Base-by-base conservation (phyloP, 1,284 basidiomycete species). In the Coniferiporia sulphurascens region DNA sequence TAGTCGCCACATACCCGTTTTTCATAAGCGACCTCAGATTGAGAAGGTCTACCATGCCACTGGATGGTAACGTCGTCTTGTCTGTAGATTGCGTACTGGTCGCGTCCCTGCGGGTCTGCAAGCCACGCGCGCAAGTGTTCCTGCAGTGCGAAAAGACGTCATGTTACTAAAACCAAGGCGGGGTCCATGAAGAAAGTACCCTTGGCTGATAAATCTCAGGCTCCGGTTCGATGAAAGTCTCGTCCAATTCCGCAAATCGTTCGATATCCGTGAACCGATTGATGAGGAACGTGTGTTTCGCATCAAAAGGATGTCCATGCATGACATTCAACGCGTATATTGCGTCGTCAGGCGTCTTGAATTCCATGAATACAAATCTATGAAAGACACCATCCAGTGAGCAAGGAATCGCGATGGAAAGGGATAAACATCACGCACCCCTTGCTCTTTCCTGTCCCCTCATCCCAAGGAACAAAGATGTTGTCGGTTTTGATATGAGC, bases 51-150 rank as follows among this genome's bases (percentile, higher is more conserved):
- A 62, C 92, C 92, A 70, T 98, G 94, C 96, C 95, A 99, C 66
- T 86, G 82, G 64, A 99, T 86, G 67, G 89, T 84, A 61, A 98
- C 93, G 64, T 96, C 91, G 69, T 96, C 91, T 60, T 90, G 92
- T 55, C 91, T 87, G 75, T 97, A 97, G 54, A 93, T 95, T 62
- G 93, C 87, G 76, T 95, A 95, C 74, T 99, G 97, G 73, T 99
- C 97, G 63, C 97, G 90, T 27, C 95, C 94, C 71, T 89, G 85
- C 41, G 85, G 78, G 74, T 99, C 97, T 35, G 88, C 91, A 60
- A 99, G 83, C 96, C 96, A 99, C 58, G 91, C 90, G 62, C 93
- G 86, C 59, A 98, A 82, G 76, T 99, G 95, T 72, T 98, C 95
- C 91, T 96, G 67, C 15, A 61, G 19, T 50, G 13, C 13, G 56